Evolutionary conservation across 345 rosid genomes (phyloP), one percentile per base, ranked within the genome.

Genomic region (Camelina laxa): DNA sequence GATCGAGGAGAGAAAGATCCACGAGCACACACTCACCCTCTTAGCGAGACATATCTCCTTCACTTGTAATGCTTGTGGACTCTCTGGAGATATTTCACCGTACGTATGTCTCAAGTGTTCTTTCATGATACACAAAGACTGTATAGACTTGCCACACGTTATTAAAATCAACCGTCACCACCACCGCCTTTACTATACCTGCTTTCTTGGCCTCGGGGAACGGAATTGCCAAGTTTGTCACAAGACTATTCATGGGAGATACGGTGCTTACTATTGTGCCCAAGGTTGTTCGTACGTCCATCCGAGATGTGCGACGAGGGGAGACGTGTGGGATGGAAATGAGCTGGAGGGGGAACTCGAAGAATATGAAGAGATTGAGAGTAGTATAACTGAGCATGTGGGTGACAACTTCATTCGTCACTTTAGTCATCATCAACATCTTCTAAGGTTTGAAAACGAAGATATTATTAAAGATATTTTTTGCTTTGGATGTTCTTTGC

Each of bases 31-130:
- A 33, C 70, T 65, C 70, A 49, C 45, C 13, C 70, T 65, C 4
- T 49, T 65, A 33, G 44, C 70, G 1, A 65, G 19, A 7, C 12
- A 17, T 0, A 45, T 65, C 57, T 11, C 45, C 17, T 65, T 65
- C 70, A 33, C 17, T 49, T 65, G 70, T 49, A 65, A 48, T 50
- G 70, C 70, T 35, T 65, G 70, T 65, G 70, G 70, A 49, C 7
- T 17, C 0, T 1, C 2, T 31, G 31, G 45, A 0, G 31, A 33
- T 0, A 49, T 19, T 12, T 65, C 70, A 49, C 70, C 70, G 8
- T 65, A 65, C 14, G 31, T 65, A 12, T 65, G 70, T 35, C 58
- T 66, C 9, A 7, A 13, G 7, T 66, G 70, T 66, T 66, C 31
- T 49, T 49, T 66, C 70, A 49, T 66, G 70, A 7, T 19, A 49